phyloP scores from a whole-genome alignment of 106 monocot genomes.

The Acorus calamus region DNA sequence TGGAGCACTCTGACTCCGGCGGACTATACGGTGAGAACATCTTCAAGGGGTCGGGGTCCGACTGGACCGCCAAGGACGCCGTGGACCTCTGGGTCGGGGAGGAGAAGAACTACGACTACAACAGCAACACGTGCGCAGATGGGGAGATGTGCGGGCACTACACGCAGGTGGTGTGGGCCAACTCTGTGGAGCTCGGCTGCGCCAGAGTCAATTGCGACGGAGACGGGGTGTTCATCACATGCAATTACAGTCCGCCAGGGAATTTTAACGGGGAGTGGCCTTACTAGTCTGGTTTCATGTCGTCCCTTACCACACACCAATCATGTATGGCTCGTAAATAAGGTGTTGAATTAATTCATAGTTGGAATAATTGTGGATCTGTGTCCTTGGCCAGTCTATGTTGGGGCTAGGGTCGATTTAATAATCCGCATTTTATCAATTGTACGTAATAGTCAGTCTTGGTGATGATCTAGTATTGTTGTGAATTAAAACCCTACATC shows the following conservation, averaged over 20 bases:
- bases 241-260: constrained; percentile 9
- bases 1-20: constrained; percentile 1
- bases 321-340: too few species aligned
- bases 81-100: constrained; percentile 5
- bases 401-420: too few species aligned
- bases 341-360: too few species aligned
- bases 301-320: too few species aligned
- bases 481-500: too few species aligned
- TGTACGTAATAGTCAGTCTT: too few species aligned
- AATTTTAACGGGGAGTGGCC: constrained; percentile 7
- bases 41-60: constrained; percentile 3
- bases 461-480: too few species aligned
- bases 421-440: too few species aligned
- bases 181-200: constrained; percentile 5
- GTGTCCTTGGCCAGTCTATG: too few species aligned
- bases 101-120: constrained; percentile 5
- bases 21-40: constrained; percentile 14
- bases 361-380: too few species aligned
- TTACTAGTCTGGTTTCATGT: not conserved
- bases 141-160: constrained; percentile 14
- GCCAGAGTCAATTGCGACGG: constrained; percentile 3
- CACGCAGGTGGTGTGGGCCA: constrained; percentile 12
- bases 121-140: not conserved
- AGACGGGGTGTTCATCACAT: constrained; percentile 5
- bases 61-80: constrained; percentile 8